phyloP scores from a whole-genome alignment of 2,329 filamentous ascomycete genomes.

The Fusarium sterilihyphosum region DNA sequence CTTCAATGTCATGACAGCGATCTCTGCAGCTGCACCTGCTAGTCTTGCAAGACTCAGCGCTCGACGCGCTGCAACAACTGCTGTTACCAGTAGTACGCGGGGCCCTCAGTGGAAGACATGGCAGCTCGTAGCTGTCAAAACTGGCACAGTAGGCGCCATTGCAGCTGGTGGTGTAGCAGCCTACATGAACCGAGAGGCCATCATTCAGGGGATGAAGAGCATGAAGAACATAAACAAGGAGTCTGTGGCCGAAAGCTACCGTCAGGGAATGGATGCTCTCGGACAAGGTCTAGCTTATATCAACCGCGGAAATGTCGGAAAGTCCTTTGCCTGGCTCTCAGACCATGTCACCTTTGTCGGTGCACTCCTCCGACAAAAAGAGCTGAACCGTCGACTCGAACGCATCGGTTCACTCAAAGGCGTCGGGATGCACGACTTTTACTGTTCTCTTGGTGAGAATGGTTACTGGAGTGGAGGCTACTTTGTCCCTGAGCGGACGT shows the following conservation, averaged over 20 bases:
- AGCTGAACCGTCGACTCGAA: conserved; percentile 74
- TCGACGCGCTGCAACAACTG: conserved; percentile 25
- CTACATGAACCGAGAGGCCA: conserved; percentile 79
- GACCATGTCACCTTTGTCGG: conserved; percentile 89
- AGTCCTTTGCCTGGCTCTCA: conserved; percentile 80
- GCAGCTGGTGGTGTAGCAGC: conserved; percentile 83
- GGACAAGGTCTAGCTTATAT: conserved; percentile 66
- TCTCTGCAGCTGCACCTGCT: conserved; percentile 60
- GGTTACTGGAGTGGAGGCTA: conserved; percentile 69
- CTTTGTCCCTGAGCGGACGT: conserved; percentile 76
- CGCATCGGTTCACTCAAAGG: conserved; percentile 68
- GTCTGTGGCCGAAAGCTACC: conserved; percentile 59
- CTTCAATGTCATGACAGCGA: conserved; percentile 66
- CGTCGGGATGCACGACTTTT: conserved; percentile 79
- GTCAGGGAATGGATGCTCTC: conserved; percentile 58
- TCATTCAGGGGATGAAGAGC: conserved; percentile 61
- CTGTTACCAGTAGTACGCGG: conserved; percentile 37
- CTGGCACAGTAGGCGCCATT: conserved; percentile 83
- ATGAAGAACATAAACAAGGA: conserved; percentile 60
- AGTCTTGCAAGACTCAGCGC: conserved; percentile 48
- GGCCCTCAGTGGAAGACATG: conserved; percentile 62
- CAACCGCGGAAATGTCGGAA: conserved; percentile 68
- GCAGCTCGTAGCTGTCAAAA: conserved; percentile 77
- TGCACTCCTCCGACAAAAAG: conserved; percentile 77
- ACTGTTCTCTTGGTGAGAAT: conserved; percentile 78